Evolutionary conservation across 352 stramenopile species (phyloP), one percentile per base, ranked within the genome.

Genomic region (Phytopythium vexans): DNA sequence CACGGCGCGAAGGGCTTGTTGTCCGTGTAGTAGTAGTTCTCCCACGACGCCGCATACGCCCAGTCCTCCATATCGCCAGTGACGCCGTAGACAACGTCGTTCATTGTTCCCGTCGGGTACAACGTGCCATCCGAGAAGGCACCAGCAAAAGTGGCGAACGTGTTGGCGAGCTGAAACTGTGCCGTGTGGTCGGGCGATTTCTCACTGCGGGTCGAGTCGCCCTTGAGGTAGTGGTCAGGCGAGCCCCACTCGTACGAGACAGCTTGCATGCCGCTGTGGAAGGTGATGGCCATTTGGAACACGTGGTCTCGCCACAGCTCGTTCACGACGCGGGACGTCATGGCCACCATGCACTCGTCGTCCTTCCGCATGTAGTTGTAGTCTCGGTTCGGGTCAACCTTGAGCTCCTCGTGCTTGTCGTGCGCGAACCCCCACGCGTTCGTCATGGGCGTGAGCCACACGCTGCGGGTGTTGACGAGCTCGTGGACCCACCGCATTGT

Each of bases 221-320:
- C 70, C 9, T 68, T 42, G 6, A 82, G 49, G 86, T 92, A 78
- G 64, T 98, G 83, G 47, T 97, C 89, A 0, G 89, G 86, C 6
- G 92, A 90, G 9, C 97, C 97, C 97, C 97, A 99, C 72, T 99
- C 97, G 68, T 99, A 99, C 4, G 90, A 88, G 42, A 99, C 88
- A 4, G 95, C 91, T 63, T 96, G 89, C 74, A 97, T 99, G 38
- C 97, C 97, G 31, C 87, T 97, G 77, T 99, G 97, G 71, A 99
- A 99, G 12, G 97, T 99, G 15, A 99, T 76, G 11, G 89, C 88
- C 21, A 99, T 69, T 62, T 99, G 96, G 68, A 99, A 98, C 6
- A 99, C 68, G 69, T 99, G 94, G 33, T 98, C 86, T 37, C 94
- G 84, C 77, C 91, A 99, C 33, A 99, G 69, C 70, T 99, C 96